Evolutionary conservation across 352 stramenopile species (phyloP).

Genomic region (Globisporangium viniferum): DNA sequence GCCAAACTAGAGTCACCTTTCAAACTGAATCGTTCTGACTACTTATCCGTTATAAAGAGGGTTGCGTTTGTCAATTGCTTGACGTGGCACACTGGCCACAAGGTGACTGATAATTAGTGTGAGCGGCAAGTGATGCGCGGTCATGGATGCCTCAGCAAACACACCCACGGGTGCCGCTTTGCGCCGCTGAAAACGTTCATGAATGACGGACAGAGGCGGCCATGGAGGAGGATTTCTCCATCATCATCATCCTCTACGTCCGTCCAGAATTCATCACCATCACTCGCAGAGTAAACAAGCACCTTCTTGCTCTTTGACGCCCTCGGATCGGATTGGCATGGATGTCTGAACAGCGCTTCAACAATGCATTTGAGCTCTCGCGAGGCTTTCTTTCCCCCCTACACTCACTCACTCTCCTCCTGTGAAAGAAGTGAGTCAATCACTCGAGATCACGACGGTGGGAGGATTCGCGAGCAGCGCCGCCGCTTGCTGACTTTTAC

Average conservation of each 20-base stretch:
- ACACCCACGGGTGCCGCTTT: background rate
- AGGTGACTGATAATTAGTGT: background rate
- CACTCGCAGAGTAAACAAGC: background rate
- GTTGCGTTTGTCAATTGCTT: background rate
- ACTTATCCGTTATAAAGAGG: background rate
- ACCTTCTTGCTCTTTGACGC: background rate
- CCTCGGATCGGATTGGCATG: background rate
- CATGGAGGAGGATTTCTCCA: background rate
- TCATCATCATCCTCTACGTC: no score
- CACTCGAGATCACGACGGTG: background rate
- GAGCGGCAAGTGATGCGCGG: background rate
- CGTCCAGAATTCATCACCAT: background rate
- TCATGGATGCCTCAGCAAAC: background rate
- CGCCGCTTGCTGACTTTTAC: background rate
- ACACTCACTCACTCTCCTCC: background rate
- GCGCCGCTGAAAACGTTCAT: background rate
- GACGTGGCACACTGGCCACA: background rate
- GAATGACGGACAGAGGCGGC: background rate
- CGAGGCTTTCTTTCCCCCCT: background rate
- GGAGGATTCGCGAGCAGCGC: background rate
- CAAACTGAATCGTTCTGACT: background rate
- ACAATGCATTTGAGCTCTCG: background rate
- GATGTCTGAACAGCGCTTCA: background rate
- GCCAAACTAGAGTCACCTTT: background rate
- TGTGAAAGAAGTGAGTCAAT: background rate